Evolutionary conservation across 495 filamentous ascomycete genomes (phyloP).

Genomic region (Cladorrhinum samala): DNA sequence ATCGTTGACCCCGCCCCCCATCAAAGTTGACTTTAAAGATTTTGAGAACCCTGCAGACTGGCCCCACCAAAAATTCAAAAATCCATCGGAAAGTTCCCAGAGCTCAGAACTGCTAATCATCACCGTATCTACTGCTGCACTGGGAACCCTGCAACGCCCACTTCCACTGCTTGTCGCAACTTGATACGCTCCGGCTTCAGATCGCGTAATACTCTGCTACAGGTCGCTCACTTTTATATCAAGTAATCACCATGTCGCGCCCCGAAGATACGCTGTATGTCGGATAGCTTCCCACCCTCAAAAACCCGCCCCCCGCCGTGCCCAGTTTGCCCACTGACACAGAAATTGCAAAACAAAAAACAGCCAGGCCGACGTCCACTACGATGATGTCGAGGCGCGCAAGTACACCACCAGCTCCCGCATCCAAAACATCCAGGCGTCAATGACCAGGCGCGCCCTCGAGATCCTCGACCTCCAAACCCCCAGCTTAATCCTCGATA

Average conservation of each 20-base stretch:
- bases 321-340: conserved; percentile 9
- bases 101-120: too few relatives aligned
- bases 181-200: neutral
- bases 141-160: neutral
- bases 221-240: neutral
- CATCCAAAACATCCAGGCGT: conserved; percentile 88
- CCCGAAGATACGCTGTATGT: conserved; percentile 83
- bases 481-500: conserved; percentile 84
- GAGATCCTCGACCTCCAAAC: conserved; percentile 74
- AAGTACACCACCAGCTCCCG: conserved; percentile 98
- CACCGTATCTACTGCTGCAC: neutral
- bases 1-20: too few relatives aligned
- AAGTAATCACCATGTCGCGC: conserved; percentile 68
- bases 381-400: conserved; percentile 87
- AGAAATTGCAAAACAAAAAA: conserved; percentile 11
- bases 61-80: conserved; percentile 2
- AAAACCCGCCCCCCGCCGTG: conserved; percentile 6
- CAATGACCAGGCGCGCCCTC: conserved; percentile 90
- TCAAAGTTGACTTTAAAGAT: too few relatives aligned
- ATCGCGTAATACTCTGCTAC: neutral
- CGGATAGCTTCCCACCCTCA: too few relatives aligned
- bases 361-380: conserved; percentile 91
- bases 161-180: neutral
- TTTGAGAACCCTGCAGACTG: conserved; percentile 2
- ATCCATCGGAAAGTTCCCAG: neutral